These are phyloP conservation scores for Curvularia sp. DNA, from an alignment of 2,329 filamentous ascomycete genomes.

Conservation along the genomic window DNA sequence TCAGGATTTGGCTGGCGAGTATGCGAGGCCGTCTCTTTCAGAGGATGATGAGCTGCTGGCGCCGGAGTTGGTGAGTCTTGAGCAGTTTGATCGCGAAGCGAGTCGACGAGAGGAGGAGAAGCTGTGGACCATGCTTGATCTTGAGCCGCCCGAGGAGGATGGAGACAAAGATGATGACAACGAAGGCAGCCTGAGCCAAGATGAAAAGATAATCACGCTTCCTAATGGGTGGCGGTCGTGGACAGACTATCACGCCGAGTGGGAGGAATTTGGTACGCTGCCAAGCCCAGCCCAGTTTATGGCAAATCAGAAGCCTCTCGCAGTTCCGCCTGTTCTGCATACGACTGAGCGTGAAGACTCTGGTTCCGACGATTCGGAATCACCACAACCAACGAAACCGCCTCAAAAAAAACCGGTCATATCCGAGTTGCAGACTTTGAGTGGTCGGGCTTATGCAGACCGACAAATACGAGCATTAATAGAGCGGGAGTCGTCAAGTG, in stretches of 20 bases:
- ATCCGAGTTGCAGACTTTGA: constrained; percentile 28
- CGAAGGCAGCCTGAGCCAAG: not conserved
- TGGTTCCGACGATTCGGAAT: constrained; percentile 8
- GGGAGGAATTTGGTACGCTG: constrained; percentile 53
- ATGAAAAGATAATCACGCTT: constrained; percentile 44
- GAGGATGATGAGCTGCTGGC: not conserved
- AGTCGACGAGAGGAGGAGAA: constrained; percentile 55
- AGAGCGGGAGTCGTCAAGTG: not conserved
- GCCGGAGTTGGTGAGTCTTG: constrained; percentile 27
- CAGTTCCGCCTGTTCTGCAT: not conserved
- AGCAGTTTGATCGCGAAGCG: constrained; percentile 56
- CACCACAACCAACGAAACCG: not conserved
- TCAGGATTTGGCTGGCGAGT: constrained; percentile 11
- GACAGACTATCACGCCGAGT: constrained; percentile 56
- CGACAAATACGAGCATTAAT: constrained; percentile 20
- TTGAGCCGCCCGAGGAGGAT: constrained; percentile 24
- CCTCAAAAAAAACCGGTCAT: not conserved
- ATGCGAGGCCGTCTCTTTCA: constrained; percentile 10
- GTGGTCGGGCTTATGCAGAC: constrained; percentile 35
- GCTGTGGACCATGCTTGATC: constrained; percentile 55
- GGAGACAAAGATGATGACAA: constrained; percentile 34
- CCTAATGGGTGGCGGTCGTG: constrained; percentile 57
- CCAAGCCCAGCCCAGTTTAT: constrained; percentile 27
- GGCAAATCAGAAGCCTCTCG: constrained; percentile 25
- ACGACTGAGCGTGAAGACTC: not conserved